Evolutionary conservation across 345 rosid species (phyloP).

Genomic region (Tarenaya hassleriana): DNA sequence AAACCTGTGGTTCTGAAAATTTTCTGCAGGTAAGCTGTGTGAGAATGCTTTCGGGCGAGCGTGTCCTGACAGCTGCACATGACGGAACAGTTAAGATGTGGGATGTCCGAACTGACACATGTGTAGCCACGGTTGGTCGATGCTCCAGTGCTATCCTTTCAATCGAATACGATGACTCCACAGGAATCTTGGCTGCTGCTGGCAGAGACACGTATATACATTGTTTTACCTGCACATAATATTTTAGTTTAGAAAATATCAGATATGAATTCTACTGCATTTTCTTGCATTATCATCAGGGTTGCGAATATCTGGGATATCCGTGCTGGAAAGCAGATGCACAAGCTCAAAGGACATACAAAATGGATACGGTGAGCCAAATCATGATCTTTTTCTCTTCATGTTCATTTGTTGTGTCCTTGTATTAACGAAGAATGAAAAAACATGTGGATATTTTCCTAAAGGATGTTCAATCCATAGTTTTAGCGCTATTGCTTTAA

Average conservation of each 20-base stretch:
- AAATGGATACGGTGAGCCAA: conserved; percentile 91
- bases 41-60: conserved; percentile 92
- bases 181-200: conserved; percentile 91
- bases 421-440: not conserved
- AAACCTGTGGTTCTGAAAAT: conserved; percentile 4
- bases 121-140: conserved; percentile 98
- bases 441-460: not conserved
- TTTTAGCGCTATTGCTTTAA: not conserved
- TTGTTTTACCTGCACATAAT: conserved; percentile 6
- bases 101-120: conserved; percentile 97
- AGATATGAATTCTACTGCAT: conserved; percentile 9
- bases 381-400: conserved; percentile 9
- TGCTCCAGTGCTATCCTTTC: conserved; percentile 85
- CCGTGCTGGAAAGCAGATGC: conserved; percentile 97
- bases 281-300: conserved; percentile 42
- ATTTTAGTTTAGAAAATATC: conserved; percentile 4
- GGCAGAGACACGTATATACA: conserved; percentile 92
- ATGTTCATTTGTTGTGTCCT: conserved; percentile 11
- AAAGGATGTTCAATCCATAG: not conserved
- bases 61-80: conserved; percentile 86
- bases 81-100: conserved; percentile 98
- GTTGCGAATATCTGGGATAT: conserved; percentile 95
- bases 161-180: conserved; percentile 95
- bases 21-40: conserved; percentile 73
- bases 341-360: conserved; percentile 87